These are phyloP conservation scores for Astrothelium subdiscretum DNA, from an alignment of 495 filamentous ascomycete genomes.

Conservation along the genomic window DNA sequence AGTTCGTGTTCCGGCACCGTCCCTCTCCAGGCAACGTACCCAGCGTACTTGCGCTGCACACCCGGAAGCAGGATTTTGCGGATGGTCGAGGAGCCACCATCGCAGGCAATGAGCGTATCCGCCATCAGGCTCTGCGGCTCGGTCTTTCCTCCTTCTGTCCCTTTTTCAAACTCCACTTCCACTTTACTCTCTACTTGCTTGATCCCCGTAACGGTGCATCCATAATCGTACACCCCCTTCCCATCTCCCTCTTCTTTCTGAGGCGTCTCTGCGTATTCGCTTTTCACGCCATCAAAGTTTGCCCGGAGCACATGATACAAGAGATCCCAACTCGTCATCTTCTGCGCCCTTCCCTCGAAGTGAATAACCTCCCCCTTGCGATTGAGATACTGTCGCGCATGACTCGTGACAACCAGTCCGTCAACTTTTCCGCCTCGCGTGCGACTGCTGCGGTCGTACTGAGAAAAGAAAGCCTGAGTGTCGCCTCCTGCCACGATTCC, in stretches of 20 bases:
- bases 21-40: conserved; percentile 45
- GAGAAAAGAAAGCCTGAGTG: conserved; percentile 26
- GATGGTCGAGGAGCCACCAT: conserved; percentile 44
- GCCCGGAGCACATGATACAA: conserved; percentile 43
- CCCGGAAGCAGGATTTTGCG: conserved; percentile 35
- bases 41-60: conserved; percentile 40
- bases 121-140: conserved; percentile 23
- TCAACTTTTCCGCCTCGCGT: conserved; percentile 10
- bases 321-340: conserved; percentile 45
- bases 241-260: conserved; percentile 26
- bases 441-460: conserved; percentile 23
- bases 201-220: conserved; percentile 36
- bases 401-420: conserved; percentile 25
- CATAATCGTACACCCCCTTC: conserved; percentile 34
- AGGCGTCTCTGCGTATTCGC: conserved; percentile 34
- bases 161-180: conserved; percentile 32
- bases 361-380: conserved; percentile 32
- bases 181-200: conserved; percentile 29
- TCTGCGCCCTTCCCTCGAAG: conserved; percentile 30
- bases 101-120: conserved; percentile 43
- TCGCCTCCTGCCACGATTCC: conserved; percentile 40
- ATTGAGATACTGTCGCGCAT: conserved; percentile 34
- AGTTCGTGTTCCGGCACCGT: conserved; percentile 36
- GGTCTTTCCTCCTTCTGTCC: conserved; percentile 25
- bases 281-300: conserved; percentile 43